Evolutionary conservation across 78 protist species (phyloP).

Genomic region (Dictyostelium purpureum): DNA sequence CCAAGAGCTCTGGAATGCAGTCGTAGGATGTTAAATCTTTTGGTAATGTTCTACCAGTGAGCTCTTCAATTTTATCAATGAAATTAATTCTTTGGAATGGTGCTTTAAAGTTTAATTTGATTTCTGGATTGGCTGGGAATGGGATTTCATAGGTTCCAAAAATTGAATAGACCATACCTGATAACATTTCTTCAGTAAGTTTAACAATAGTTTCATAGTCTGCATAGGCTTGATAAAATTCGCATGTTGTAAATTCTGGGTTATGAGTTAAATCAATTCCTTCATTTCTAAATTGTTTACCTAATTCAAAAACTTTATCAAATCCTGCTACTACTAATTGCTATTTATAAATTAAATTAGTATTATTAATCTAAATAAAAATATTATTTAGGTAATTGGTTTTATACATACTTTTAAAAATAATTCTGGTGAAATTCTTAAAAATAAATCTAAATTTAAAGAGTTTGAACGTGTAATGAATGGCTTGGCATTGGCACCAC

Average conservation of each 20-base stretch:
- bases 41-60: constrained; percentile 65
- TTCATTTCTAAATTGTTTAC: constrained; percentile 99
- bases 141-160: constrained; percentile 76
- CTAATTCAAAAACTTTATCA: constrained; percentile 99
- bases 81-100: constrained; percentile 95
- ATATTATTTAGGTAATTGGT: neutral
- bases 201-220: constrained; percentile 98
- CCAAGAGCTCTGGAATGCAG: constrained; percentile 66
- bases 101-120: constrained; percentile 96
- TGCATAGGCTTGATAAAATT: constrained; percentile 99
- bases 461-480: constrained; percentile 98
- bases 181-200: constrained; percentile 95
- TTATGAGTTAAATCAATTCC: constrained; percentile 99
- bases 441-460: constrained; percentile 93
- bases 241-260: constrained; percentile 99
- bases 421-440: constrained; percentile 99
- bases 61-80: constrained; percentile 89
- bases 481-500: constrained; percentile 99
- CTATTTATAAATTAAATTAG: neutral
- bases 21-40: constrained; percentile 34
- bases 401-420: constrained; percentile 92
- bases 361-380: neutral
- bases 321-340: constrained; percentile 98
- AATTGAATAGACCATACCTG: constrained; percentile 79
- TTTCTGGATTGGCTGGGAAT: constrained; percentile 67